Evolutionary conservation across 2,329 filamentous ascomycete species (phyloP).

Genomic region (Chaetomiaceae sp.): DNA sequence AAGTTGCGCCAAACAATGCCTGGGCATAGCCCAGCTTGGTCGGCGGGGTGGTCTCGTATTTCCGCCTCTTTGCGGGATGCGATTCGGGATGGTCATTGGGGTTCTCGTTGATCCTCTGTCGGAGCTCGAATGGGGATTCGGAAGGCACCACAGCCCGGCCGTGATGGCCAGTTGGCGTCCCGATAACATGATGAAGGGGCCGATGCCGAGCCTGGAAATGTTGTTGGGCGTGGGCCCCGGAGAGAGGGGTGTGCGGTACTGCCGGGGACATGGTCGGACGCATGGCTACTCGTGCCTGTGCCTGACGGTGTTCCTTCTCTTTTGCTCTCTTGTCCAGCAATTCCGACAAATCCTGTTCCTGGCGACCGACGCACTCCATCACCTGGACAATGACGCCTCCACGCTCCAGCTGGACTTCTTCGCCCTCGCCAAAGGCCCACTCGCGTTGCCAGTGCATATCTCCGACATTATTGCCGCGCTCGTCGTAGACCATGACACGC

Average conservation of each 20-base stretch:
- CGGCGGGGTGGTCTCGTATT: constrained; percentile 33
- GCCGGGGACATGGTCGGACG: constrained; percentile 28
- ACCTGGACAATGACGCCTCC: constrained; percentile 76
- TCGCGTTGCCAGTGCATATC: constrained; percentile 76
- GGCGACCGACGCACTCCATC: constrained; percentile 64
- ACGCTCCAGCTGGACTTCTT: constrained; percentile 74
- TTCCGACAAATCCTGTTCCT: constrained; percentile 72
- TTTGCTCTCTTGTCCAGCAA: constrained; percentile 65
- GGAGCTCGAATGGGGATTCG: constrained; percentile 62
- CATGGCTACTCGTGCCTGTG: constrained; percentile 41
- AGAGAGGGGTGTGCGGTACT: constrained; percentile 9
- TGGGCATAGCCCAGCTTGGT: constrained; percentile 48
- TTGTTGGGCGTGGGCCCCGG: constrained; percentile 18
- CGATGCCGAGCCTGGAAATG: constrained; percentile 39
- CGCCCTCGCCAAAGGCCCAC: constrained; percentile 68
- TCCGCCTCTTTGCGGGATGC: constrained; percentile 39
- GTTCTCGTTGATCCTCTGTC: constrained; percentile 35
- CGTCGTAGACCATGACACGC: constrained; percentile 85
- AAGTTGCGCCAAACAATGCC: constrained; percentile 44
- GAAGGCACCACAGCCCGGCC: constrained; percentile 54
- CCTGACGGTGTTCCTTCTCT: constrained; percentile 48
- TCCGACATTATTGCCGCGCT: constrained; percentile 72
- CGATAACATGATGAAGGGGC: constrained; percentile 56
- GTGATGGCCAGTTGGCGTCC: constrained; percentile 58
- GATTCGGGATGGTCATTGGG: constrained; percentile 23